Base-by-base conservation (phyloP, 225 moss, liverwort and hornwort species). In the Sphagnum contortum region DNA sequence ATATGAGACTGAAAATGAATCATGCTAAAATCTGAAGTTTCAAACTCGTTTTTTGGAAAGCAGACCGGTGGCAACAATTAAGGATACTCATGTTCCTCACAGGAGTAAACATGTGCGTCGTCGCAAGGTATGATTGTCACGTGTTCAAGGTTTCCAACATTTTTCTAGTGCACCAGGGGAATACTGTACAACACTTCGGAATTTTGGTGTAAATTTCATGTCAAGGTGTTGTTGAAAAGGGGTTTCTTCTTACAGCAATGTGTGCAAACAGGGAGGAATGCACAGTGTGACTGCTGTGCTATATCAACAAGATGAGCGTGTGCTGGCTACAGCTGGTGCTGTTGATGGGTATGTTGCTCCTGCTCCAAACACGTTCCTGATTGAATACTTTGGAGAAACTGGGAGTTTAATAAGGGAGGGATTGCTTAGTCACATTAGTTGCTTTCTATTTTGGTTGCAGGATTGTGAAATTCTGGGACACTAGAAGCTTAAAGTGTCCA, bases 381-480 rank as follows among this genome's bases (percentile, higher is more conserved):
- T 29, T 29, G 29, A 29, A 29, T 29, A 29, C 29, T 29, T 29
- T 29, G 29, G 29, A 29, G 29, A 29, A 29, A 29, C 0, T 29
- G 29, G 29, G 1, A 29, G 29, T 29, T 29, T 29, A 29, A 29
- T 29, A 29, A 29, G 29, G 29, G 29, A 29, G 29, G 29, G 29
- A 29, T 29, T 29, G 29, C 29, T 29, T 29, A 29, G 29, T 29
- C 29, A 29, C 29, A 29, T 29, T 29, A 29, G 29, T 29, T 29
- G 29, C 29, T 29, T 29, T 0, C 29, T 29, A 2, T n/a, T 4
- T 45, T 51, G 13, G 57, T 57, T 82, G 72, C 90, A 96, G 96
- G 61, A 77, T 90, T 48, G 68, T 98, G 12, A 98, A 91, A 57
- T 92, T 87, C 69, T 98, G 96, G 96, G 96, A 98, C 51, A 86